phyloP scores from a whole-genome alignment of 257 asterid genomes.

The Nicotiana undulata region DNA sequence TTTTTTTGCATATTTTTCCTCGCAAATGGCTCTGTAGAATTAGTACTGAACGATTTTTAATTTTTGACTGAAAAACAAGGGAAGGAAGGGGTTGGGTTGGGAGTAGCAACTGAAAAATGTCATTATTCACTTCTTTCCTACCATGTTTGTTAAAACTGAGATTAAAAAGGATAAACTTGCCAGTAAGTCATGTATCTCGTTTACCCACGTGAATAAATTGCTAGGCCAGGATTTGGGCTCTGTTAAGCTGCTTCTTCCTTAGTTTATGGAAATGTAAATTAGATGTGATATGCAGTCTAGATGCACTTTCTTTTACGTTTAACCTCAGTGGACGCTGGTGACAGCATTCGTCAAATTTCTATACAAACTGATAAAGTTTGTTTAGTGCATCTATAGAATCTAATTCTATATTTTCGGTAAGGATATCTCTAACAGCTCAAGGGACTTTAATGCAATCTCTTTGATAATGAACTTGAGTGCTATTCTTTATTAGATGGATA shows the following conservation, averaged over 20 bases:
- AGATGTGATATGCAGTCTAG: background rate
- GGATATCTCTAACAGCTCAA: background rate
- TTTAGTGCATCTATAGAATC: background rate
- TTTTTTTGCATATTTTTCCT: too few relatives aligned
- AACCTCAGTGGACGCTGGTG: background rate
- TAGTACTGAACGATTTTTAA: background rate
- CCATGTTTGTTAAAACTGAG: background rate
- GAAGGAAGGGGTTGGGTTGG: background rate
- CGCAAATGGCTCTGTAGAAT: background rate
- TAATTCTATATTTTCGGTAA: background rate
- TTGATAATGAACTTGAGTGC: background rate
- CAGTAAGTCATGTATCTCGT: background rate
- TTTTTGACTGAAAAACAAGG: background rate
- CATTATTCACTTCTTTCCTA: background rate
- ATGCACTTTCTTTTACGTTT: background rate
- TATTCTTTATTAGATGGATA: background rate
- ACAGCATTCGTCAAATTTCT: background rate
- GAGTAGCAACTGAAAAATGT: background rate
- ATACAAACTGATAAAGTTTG: background rate
- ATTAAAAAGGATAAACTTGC: background rate
- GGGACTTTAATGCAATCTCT: conserved; percentile 4
- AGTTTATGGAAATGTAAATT: background rate
- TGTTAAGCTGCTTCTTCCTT: background rate
- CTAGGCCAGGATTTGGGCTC: background rate
- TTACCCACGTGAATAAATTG: background rate